phyloP scores from a whole-genome alignment of 768 basidiomycete genomes.

The Sarcomyxa edulis region DNA sequence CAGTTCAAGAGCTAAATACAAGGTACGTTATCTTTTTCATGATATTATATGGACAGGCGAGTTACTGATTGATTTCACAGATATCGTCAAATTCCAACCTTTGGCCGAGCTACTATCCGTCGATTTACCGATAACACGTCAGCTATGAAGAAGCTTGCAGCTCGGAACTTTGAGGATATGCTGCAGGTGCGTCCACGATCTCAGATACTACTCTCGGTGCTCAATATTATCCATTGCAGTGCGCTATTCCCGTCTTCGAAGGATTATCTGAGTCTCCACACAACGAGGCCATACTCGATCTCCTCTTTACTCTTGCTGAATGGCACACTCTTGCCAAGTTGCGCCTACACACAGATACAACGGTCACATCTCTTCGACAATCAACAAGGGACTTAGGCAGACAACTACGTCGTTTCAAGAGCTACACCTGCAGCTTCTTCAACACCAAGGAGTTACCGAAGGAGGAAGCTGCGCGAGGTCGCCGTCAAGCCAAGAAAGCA shows the following conservation, averaged over 20 bases:
- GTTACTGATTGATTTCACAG: conserved; percentile 8
- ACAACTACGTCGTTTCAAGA: conserved; percentile 24
- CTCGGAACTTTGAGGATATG: conserved; percentile 31
- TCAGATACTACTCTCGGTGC: neutral
- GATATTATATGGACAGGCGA: neutral
- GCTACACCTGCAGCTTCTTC: conserved; percentile 14
- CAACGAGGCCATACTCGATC: conserved; percentile 11
- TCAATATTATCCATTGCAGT: conserved; percentile 15
- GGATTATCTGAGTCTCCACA: conserved; percentile 23
- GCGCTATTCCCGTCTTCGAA: conserved; percentile 31
- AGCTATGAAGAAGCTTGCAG: conserved; percentile 27
- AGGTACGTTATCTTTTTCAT: conserved; percentile 15
- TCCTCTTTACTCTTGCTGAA: conserved; percentile 21
- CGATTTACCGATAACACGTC: conserved; percentile 23
- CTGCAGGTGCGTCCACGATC: too few relatives aligned
- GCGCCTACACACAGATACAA: conserved; percentile 22
- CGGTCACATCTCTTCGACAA: conserved; percentile 17
- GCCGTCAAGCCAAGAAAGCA: conserved; percentile 2
- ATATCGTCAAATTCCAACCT: conserved; percentile 18
- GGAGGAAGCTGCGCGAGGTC: conserved; percentile 10
- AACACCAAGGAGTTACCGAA: conserved; percentile 6
- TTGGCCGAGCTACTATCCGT: conserved; percentile 21
- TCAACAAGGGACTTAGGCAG: conserved; percentile 22
- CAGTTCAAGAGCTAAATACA: conserved; percentile 23
- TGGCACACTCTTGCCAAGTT: conserved; percentile 32